Percentiles rank a stretch among this genome's conserved stretches.
Evolutionary conservation across 768 basidiomycete species (phyloP).

Genomic region (Lactarius trivialis): DNA sequence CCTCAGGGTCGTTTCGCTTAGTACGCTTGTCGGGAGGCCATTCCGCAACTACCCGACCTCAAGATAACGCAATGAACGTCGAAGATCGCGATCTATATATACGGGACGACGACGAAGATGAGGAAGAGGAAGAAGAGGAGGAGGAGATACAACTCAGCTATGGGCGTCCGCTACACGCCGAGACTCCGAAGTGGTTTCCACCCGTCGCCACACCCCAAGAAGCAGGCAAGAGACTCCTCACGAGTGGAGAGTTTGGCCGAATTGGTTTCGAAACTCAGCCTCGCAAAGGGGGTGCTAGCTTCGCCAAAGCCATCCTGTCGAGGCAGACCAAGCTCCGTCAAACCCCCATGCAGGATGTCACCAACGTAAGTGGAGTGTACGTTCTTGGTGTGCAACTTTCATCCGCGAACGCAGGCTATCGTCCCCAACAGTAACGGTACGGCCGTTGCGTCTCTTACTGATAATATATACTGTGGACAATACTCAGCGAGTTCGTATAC

Average conservation of each 20-base stretch:
- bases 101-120: slow-evolving; percentile 36
- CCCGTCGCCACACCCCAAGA: slow-evolving; percentile 52
- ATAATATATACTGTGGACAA: slow-evolving; percentile 81
- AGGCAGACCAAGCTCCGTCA: slow-evolving; percentile 27
- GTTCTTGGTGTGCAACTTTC: background rate
- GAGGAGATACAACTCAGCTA: slow-evolving; percentile 25
- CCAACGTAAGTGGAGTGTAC: slow-evolving; percentile 39
- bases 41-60: background rate
- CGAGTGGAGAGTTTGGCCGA: slow-evolving; percentile 75
- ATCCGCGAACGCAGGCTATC: slow-evolving; percentile 42
- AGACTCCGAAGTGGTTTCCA: slow-evolving; percentile 33
- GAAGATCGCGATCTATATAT: slow-evolving; percentile 6
- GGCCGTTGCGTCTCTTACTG: slow-evolving; percentile 62
- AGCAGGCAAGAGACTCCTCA: slow-evolving; percentile 57
- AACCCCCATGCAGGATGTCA: slow-evolving; percentile 45
- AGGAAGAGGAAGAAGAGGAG: slow-evolving; percentile 31
- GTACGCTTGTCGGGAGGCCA: background rate
- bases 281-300: slow-evolving; percentile 38
- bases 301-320: slow-evolving; percentile 44
- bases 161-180: slow-evolving; percentile 15
- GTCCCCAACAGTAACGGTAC: slow-evolving; percentile 78
- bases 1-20: slow-evolving; percentile 7
- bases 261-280: slow-evolving; percentile 45
- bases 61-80: background rate
- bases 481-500: slow-evolving; percentile 57